These are phyloP conservation scores for Epipyxis sp. DNA, from an alignment of 108 stramenopile genomes.

Conservation along the genomic window DNA sequence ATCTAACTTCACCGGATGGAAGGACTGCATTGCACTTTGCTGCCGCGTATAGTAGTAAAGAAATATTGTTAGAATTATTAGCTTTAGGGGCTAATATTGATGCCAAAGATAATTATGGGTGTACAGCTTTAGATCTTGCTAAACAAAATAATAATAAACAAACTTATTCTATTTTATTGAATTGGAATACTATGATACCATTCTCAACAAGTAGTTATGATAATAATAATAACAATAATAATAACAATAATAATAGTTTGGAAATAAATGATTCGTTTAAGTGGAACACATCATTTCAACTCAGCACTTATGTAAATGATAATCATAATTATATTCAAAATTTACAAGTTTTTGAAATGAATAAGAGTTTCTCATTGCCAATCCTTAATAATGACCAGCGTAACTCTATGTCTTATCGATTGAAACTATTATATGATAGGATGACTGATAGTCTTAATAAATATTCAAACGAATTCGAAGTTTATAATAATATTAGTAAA, in stretches of 20 bases:
- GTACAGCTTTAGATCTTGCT: constrained; percentile 8
- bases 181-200: not conserved
- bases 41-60: constrained; percentile 8
- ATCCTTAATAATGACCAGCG: too few relatives aligned
- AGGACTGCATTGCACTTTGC: constrained; percentile 24
- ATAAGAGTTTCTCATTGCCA: too few relatives aligned
- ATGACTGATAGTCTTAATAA: too few relatives aligned
- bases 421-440: too few relatives aligned
- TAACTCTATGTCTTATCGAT: too few relatives aligned
- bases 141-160: constrained; percentile 11
- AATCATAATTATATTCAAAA: not conserved
- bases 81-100: not conserved
- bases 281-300: not conserved
- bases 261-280: not conserved
- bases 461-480: too few relatives aligned
- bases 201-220: not conserved
- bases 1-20: not conserved
- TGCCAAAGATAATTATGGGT: constrained; percentile 8
- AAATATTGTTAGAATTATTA: constrained; percentile 4
- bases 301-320: not conserved
- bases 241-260: not conserved
- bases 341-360: too few relatives aligned
- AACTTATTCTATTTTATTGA: not conserved
- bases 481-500: too few relatives aligned
- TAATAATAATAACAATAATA: not conserved